Conservation (phyloP, 129 eudicot genomes). For the sunflower (Helianthus annuus) region HanXRQr2.0-SUNRISE NC_035436.2:181068399-181068898, state of each 20-base stretch:
- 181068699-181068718: constrained; percentile 99
- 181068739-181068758: constrained; percentile 95
- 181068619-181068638: constrained; percentile 99
- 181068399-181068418: constrained; percentile 93
- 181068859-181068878: constrained; percentile 49
- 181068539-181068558: constrained; percentile 11
- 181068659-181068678: constrained; percentile 98
- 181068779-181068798: constrained; percentile 98
- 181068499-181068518: constrained; percentile 91
- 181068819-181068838: not conserved
- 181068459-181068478: constrained; percentile 97
- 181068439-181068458: constrained; percentile 93
- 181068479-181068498: constrained; percentile 97
- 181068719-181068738: constrained; percentile 98
- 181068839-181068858: not conserved
- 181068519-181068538: constrained; percentile 4
- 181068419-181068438: constrained; percentile 99
- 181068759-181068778: constrained; percentile 99
- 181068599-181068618: constrained; percentile 99
- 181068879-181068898: constrained; percentile 98
- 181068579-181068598: constrained; percentile 85
- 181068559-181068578: not conserved
- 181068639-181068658: constrained; percentile 98
- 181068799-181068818: constrained; percentile 33
- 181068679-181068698: constrained; percentile 99